Evolutionary conservation across 768 basidiomycete genomes (phyloP).

Genomic region (Xerocomellus chrysenteron): DNA sequence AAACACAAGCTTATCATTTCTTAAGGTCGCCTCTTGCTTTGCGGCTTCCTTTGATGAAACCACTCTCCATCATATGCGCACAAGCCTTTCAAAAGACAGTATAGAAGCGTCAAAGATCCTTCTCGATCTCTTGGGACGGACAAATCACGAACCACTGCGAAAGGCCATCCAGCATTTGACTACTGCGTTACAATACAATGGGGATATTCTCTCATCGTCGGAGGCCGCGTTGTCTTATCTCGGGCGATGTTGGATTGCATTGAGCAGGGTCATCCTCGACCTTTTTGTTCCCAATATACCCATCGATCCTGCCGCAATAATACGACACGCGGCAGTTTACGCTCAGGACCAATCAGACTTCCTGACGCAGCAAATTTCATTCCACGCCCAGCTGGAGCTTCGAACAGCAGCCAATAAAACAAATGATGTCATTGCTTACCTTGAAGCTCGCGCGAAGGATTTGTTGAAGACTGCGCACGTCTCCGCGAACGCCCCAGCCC

Average conservation of each 20-base stretch:
- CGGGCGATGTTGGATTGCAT: constrained; percentile 57
- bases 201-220: constrained; percentile 10
- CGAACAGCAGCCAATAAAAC: constrained; percentile 53
- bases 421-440: constrained; percentile 49
- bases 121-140: constrained; percentile 33
- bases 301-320: constrained; percentile 79
- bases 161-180: constrained; percentile 34
- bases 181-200: constrained; percentile 24
- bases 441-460: constrained; percentile 39
- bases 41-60: constrained; percentile 36
- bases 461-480: constrained; percentile 24
- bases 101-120: constrained; percentile 23
- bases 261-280: constrained; percentile 59
- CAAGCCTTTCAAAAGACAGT: constrained; percentile 1
- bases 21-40: constrained; percentile 48
- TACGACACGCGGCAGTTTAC: constrained; percentile 46
- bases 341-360: constrained; percentile 40
- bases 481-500: constrained; percentile 31
- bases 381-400: constrained; percentile 57
- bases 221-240: constrained; percentile 34
- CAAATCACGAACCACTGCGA: constrained; percentile 36
- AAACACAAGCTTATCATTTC: constrained; percentile 4
- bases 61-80: constrained; percentile 15
- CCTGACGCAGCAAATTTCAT: constrained; percentile 47
- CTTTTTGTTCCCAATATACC: constrained; percentile 83